Percentiles rank a stretch among this genome's conserved stretches.
Conservation (phyloP, 768 basidiomycete genomes). For the Lactarius quietus region DNA sequence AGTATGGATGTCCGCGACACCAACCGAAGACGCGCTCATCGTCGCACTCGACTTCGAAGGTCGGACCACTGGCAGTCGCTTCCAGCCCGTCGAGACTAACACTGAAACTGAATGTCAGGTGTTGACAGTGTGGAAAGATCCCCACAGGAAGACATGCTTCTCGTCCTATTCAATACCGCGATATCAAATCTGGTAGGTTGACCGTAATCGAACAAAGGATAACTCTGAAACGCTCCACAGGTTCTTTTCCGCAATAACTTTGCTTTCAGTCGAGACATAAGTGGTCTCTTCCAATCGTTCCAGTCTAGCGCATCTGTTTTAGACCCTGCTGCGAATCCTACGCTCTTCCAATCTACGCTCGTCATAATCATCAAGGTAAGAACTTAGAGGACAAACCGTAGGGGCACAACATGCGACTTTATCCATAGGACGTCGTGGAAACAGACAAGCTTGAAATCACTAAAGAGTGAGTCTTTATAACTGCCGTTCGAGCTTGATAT, state of each 20-base stretch:
- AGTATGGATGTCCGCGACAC: constrained; percentile 52
- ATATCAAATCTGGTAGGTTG: not conserved
- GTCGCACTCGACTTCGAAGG: not conserved
- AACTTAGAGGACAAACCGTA: not conserved
- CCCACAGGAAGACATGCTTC: constrained; percentile 35
- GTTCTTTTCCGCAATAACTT: constrained; percentile 36
- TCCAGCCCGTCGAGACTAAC: not conserved
- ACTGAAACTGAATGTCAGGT: constrained; percentile 32
- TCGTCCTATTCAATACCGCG: not conserved
- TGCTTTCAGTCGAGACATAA: constrained; percentile 54
- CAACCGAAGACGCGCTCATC: not conserved
- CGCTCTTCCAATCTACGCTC: constrained; percentile 54
- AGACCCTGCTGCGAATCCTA: constrained; percentile 57
- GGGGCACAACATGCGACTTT: not conserved
- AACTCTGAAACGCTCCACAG: constrained; percentile 39
- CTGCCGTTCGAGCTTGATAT: not conserved
- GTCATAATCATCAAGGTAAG: constrained; percentile 60
- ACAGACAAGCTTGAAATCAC: constrained; percentile 55
- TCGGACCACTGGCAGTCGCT: constrained; percentile 28
- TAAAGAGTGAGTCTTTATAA: constrained; percentile 42
- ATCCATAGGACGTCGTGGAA: constrained; percentile 54
- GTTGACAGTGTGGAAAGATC: constrained; percentile 63
- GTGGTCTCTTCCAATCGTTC: constrained; percentile 57
- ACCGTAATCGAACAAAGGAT: constrained; percentile 40
- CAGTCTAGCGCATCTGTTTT: constrained; percentile 53